These are phyloP conservation scores for Allium cepa DNA, from an alignment of 106 monocot genomes.

Conservation along the genomic window DNA sequence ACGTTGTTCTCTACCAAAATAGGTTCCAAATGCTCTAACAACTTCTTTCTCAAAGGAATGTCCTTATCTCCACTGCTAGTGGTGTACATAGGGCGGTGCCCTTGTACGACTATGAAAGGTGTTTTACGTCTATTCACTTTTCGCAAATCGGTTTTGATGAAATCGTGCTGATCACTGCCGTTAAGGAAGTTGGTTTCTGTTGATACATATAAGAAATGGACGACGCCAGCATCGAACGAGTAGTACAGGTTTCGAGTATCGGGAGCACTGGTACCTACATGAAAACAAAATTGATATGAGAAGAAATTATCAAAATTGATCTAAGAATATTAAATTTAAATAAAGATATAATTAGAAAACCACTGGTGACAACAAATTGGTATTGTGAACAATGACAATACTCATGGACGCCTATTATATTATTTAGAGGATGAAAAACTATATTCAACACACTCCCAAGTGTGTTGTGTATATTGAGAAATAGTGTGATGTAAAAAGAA, in stretches of 20 bases:
- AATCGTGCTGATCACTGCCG: conserved; percentile 81
- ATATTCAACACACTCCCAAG: too few relatives aligned
- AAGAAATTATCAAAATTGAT: too few relatives aligned
- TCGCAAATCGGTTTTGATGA: conserved; percentile 75
- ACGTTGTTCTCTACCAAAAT: conserved; percentile 75
- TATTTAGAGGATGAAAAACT: too few relatives aligned
- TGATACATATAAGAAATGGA: conserved; percentile 91
- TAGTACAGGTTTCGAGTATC: conserved; percentile 76
- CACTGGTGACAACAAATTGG: too few relatives aligned
- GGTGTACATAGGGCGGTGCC: conserved; percentile 97
- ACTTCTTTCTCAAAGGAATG: conserved; percentile 45
- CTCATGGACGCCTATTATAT: too few relatives aligned
- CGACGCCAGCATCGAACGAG: conserved; percentile 79
- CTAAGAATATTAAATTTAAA: too few relatives aligned
- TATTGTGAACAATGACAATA: too few relatives aligned
- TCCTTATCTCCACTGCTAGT: conserved; percentile 74
- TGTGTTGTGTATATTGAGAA: too few relatives aligned
- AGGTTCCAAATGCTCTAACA: conserved; percentile 68
- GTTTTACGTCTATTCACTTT: conserved; percentile 66
- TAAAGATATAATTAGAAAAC: too few relatives aligned
- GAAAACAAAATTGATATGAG: conserved; percentile 70
- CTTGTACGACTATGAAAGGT: conserved; percentile 88
- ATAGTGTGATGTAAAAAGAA: too few relatives aligned
- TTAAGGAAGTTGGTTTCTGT: conserved; percentile 87
- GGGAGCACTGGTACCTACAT: conserved; percentile 69